Evolutionary conservation across 768 basidiomycete genomes (phyloP), one percentile per base, ranked within the genome.

Genomic region (Macrolepiota fuliginosa): DNA sequence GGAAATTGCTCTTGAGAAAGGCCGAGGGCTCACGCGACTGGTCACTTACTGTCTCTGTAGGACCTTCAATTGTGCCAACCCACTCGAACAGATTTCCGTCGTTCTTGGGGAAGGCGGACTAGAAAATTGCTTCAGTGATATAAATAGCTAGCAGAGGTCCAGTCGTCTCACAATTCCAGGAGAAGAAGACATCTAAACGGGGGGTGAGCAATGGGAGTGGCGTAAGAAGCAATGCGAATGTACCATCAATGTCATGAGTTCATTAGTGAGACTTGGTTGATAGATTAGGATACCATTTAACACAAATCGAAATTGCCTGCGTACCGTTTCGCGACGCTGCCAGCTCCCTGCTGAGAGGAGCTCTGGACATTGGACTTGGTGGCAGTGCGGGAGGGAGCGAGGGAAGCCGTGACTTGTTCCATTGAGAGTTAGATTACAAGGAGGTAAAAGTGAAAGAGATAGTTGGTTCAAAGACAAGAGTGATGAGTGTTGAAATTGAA

Each of bases 191-290:
- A 93, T 93, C 92, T 94, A 62, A 32, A 65, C 13, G 40, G 29
- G 56, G 56, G 54, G n/a, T 66, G 40, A 68, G 54, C 63, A 50
- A 47, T 42, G 56, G 19, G 47, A 24, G 52, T 55, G 40, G 39
- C 29, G 19, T 29, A 42, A 22, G 51, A 46, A 37, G 27, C 39
- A 39, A 19, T 27, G 22, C 54, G 50, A 50, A 63, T 87, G 64
- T 62, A 92, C 92, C 92, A 94, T 92, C 59, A 94, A 79, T 22
- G 88, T 87, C 92, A 94, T 94, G 25, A 94, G 83, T 76, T 94
- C 92, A 68, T 82, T 93, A 66, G 86, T 85, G 64, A 94, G 81
- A 54, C 92, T 90, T 60, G 11, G 51, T 22, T n/a, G 29, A 50
- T 53, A 11, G 47, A 46, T 65, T 51, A 65, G 59, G 32, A 56